Conservation (phyloP, 1,284 basidiomycete genomes). For the Ganoderma multipileum region DNA sequence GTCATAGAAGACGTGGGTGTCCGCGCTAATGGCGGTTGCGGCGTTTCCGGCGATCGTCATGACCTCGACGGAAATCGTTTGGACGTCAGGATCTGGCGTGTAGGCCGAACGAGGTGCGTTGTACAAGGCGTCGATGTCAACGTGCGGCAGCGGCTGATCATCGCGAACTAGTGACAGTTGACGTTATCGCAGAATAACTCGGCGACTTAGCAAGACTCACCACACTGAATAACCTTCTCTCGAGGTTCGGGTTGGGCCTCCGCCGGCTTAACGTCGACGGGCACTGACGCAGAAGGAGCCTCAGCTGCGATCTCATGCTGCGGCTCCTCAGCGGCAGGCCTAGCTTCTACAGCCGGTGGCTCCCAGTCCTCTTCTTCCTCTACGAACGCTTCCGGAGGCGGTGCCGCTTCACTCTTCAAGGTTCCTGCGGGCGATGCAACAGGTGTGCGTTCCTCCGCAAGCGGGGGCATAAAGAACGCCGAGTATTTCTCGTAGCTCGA, state of each 20-base stretch:
- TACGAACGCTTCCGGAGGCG: constrained; percentile 21
- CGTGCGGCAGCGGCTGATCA: constrained; percentile 54
- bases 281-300: background rate
- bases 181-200: background rate
- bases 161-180: constrained; percentile 41
- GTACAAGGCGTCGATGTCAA: constrained; percentile 58
- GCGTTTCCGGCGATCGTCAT: constrained; percentile 60
- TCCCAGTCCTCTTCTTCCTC: constrained; percentile 17
- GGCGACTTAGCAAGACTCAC: constrained; percentile 7
- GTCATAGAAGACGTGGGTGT: constrained; percentile 71
- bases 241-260: constrained; percentile 15
- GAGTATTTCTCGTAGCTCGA: constrained; percentile 74
- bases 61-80: constrained; percentile 74
- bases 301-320: background rate
- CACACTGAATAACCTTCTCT: constrained; percentile 20
- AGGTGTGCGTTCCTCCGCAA: constrained; percentile 73
- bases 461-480: constrained; percentile 62
- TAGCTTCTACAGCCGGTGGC: background rate
- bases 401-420: constrained; percentile 46
- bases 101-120: constrained; percentile 35
- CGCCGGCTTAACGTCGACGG: constrained; percentile 11
- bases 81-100: constrained; percentile 47
- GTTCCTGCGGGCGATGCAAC: constrained; percentile 61
- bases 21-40: constrained; percentile 50
- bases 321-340: constrained; percentile 13